Base-by-base conservation (phyloP, 169 alveolate genomes). In the Eimeria tenella region DNA sequence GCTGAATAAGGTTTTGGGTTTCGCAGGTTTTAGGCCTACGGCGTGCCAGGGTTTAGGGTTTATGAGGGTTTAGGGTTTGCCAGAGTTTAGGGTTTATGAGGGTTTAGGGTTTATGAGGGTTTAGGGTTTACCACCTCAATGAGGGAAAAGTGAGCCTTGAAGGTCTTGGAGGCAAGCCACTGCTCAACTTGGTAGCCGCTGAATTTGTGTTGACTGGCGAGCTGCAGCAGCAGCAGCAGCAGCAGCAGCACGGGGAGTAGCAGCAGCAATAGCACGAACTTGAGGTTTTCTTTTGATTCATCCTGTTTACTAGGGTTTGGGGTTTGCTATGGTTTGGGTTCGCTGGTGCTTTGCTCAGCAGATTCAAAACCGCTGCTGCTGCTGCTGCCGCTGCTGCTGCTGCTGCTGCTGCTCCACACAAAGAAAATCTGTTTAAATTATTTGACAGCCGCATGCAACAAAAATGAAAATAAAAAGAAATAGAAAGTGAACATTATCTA, bases 101-200 rank as follows among this genome's bases (percentile, higher is more conserved):
- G 82, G 52, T 21, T 58, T 71, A 71, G 82, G 82, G 82, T 58
- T 58, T 58, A 1, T 10, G 11, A 17, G 11, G 19, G 11, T 71
- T 71, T 71, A 71, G 55, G 82, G 82, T 71, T 71, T 71, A 25
- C 4, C 50, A 88, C 94, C 88, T 88, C 87, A 15, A 88, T 25
- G 23, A 88, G 19, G 52, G 87, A 62, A 62, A 88, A 88, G 50
- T 88, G 94, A 23, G 81, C 70, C 19, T 81, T 73, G 94, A 88
- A 88, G 42, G 68, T 50, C 7, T 81, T 25, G 19, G 94, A 88
- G 50, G 87, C 86, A 56, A 88, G 68, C 94, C 94, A 88, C 55
- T 81, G 56, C 79, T 88, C 94, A 17, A 88, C 94, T 17, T 88
- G 94, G 60, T 88, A 88, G 11, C 68, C 94, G 17, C 79, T 42